phyloP scores from a whole-genome alignment of 306 rosid genomes.

The Cucurbita moschata region DNA sequence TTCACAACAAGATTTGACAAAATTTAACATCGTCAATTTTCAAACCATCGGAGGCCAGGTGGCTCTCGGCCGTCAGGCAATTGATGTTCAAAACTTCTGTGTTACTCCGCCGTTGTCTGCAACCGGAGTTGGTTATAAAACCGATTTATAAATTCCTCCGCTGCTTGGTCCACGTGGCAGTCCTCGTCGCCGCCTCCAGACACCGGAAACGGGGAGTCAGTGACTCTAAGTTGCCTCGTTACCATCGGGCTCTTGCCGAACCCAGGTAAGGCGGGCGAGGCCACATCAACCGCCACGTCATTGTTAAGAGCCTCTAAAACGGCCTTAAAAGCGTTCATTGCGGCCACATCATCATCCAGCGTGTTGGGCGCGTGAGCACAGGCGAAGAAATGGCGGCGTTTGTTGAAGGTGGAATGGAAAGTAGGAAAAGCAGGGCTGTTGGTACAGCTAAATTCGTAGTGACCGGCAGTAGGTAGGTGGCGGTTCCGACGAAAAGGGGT shows the following conservation, averaged over 20 bases:
- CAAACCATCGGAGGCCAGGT: neutral
- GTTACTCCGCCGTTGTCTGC: neutral
- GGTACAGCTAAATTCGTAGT: slow-evolving; percentile 15
- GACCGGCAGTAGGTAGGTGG: neutral
- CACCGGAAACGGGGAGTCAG: slow-evolving; percentile 56
- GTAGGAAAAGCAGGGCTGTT: slow-evolving; percentile 6
- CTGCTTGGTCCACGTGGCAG: slow-evolving; percentile 46
- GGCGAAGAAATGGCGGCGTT: slow-evolving; percentile 1
- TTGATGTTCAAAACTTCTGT: neutral
- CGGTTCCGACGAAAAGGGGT: neutral
- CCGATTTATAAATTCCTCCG: slow-evolving; percentile 65
- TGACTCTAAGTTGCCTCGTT: slow-evolving; percentile 44
- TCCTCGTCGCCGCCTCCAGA: slow-evolving; percentile 13
- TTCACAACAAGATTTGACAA: neutral
- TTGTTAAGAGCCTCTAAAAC: slow-evolving; percentile 25
- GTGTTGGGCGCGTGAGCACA: slow-evolving; percentile 1
- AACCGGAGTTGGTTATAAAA: slow-evolving; percentile 45
- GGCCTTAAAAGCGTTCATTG: slow-evolving; percentile 2
- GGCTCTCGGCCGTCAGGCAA: neutral
- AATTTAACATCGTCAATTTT: neutral
- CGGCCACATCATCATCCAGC: neutral
- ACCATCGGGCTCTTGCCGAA: slow-evolving; percentile 27
- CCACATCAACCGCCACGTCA: slow-evolving; percentile 5
- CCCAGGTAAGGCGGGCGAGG: slow-evolving; percentile 28
- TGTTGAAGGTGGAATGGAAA: neutral